Evolutionary conservation across 75 land plant species (phyloP).

Genomic region (Picea sitchensis): DNA sequence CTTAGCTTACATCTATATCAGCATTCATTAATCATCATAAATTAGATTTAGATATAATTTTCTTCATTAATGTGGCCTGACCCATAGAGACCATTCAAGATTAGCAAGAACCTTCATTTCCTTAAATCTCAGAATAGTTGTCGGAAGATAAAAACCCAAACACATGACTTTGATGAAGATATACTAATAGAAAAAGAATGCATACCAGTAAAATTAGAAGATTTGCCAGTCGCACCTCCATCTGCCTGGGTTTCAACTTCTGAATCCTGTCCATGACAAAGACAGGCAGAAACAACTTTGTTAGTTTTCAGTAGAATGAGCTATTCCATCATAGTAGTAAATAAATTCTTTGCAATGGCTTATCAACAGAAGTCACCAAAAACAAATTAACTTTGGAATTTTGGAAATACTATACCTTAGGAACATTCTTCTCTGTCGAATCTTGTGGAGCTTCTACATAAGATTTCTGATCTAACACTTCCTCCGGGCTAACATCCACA

Average conservation of each 20-base stretch:
- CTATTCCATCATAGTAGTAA: not conserved
- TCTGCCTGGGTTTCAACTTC: slow-evolving; percentile 1
- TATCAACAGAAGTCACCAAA: not conserved
- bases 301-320: not conserved
- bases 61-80: not conserved
- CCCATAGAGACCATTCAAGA: not conserved
- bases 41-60: not conserved
- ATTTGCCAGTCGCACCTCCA: not conserved
- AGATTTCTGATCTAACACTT: slow-evolving; percentile 29
- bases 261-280: slow-evolving; percentile 13
- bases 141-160: not conserved
- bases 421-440: slow-evolving; percentile 19
- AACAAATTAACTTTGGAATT: slow-evolving; percentile 34
- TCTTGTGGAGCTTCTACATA: slow-evolving; percentile 32
- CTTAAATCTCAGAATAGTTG: not conserved
- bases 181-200: not conserved
- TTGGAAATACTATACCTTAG: slow-evolving; percentile 23
- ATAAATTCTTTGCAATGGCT: not conserved
- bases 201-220: slow-evolving; percentile 1
- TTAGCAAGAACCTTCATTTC: not conserved
- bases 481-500: slow-evolving; percentile 75
- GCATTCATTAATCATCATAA: not conserved
- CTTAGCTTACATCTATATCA: not conserved
- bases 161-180: not conserved
- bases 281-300: slow-evolving; percentile 13